Percentiles rank a stretch among this genome's conserved stretches.
These are phyloP conservation scores for Penicillium longicatenatum DNA, from an alignment of 495 filamentous ascomycete species.

Conservation along the genomic window DNA sequence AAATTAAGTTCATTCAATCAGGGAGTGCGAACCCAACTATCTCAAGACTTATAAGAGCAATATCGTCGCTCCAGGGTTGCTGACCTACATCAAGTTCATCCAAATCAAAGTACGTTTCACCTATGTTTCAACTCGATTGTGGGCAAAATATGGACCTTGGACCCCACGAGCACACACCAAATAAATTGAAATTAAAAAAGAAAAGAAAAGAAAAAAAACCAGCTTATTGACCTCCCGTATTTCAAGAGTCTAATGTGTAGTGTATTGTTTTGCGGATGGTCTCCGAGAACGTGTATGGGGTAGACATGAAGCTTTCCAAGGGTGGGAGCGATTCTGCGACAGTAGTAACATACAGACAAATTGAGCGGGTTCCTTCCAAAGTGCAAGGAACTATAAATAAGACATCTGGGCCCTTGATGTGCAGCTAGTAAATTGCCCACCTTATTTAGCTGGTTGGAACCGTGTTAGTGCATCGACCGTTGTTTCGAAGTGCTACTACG, in stretches of 20 bases:
- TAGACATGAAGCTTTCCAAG: not conserved
- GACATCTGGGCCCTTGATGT: not conserved
- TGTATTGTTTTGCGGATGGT: not conserved
- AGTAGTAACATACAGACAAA: not conserved
- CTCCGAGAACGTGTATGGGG: not conserved
- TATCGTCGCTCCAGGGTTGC: not conserved
- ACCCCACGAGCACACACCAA: not conserved
- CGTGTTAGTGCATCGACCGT: not conserved
- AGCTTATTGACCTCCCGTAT: not conserved
- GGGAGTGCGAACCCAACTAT: not conserved
- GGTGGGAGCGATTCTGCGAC: not conserved
- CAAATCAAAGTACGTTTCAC: not conserved
- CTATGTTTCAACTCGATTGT: not conserved
- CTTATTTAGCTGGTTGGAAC: not conserved
- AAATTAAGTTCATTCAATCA: too few species aligned
- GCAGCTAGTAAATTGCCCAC: not conserved
- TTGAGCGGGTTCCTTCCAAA: not conserved
- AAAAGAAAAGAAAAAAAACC: not conserved
- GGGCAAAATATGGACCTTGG: not conserved
- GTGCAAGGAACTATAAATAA: not conserved
- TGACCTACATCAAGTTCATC: not conserved
- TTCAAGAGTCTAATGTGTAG: not conserved
- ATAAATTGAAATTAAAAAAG: not conserved
- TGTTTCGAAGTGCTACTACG: conserved; percentile 1
- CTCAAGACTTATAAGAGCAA: not conserved